Evolutionary conservation across 2,329 filamentous ascomycete species (phyloP).

Genomic region (Xylariales sp.): DNA sequence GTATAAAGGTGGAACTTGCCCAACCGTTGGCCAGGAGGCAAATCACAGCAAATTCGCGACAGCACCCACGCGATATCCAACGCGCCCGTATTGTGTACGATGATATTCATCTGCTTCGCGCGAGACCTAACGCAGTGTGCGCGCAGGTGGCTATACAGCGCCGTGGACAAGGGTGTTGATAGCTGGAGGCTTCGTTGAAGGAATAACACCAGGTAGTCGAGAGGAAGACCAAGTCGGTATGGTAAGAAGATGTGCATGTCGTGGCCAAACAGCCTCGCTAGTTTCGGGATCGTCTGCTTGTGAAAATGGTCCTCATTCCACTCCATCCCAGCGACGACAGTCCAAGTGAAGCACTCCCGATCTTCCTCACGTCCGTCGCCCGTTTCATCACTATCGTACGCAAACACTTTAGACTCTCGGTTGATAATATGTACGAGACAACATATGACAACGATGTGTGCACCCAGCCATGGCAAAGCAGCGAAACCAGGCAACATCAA

Average conservation of each 20-base stretch:
- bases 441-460: conserved; percentile 14
- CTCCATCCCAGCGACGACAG: conserved; percentile 15
- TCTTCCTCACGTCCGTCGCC: background rate
- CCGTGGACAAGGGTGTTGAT: conserved; percentile 23
- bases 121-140: conserved; percentile 28
- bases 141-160: conserved; percentile 32
- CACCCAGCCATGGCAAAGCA: conserved; percentile 13
- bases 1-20: conserved; percentile 39
- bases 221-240: conserved; percentile 45
- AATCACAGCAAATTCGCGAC: conserved; percentile 31
- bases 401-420: conserved; percentile 8
- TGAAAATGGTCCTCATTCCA: conserved; percentile 18
- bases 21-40: conserved; percentile 29
- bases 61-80: conserved; percentile 31
- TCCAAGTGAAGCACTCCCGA: conserved; percentile 12
- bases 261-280: conserved; percentile 31
- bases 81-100: conserved; percentile 37
- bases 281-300: conserved; percentile 25
- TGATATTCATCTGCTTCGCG: conserved; percentile 30
- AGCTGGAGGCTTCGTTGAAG: conserved; percentile 28
- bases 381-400: conserved; percentile 1
- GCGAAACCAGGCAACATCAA: conserved; percentile 16
- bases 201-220: conserved; percentile 41
- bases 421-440: conserved; percentile 14
- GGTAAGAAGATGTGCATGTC: conserved; percentile 46